phyloP scores from a whole-genome alignment of 2,329 filamentous ascomycete genomes.

The Colletotrichum melonis region DNA sequence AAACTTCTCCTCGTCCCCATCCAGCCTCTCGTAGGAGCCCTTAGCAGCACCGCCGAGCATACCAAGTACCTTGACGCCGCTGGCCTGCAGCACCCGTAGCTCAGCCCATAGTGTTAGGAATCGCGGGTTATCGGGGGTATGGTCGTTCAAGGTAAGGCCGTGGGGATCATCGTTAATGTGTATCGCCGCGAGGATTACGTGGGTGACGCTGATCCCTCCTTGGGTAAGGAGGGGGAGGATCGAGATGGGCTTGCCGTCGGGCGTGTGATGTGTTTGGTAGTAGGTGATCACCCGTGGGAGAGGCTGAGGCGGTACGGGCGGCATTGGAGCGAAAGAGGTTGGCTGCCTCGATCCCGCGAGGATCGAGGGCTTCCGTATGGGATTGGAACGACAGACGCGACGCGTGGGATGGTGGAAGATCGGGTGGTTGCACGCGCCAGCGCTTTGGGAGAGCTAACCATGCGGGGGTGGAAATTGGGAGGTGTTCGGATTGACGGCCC shows the following conservation, averaged over 20 bases:
- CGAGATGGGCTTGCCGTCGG: slow-evolving; percentile 57
- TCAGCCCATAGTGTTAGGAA: slow-evolving; percentile 85
- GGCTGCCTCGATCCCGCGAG: background rate
- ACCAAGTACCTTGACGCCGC: slow-evolving; percentile 82
- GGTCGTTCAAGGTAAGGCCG: slow-evolving; percentile 83
- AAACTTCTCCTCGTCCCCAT: slow-evolving; percentile 69
- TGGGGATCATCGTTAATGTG: slow-evolving; percentile 79
- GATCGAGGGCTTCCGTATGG: background rate
- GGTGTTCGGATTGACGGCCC: background rate
- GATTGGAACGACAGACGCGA: background rate
- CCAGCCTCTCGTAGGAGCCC: slow-evolving; percentile 73
- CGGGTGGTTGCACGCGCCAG: background rate
- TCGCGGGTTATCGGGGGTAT: slow-evolving; percentile 73
- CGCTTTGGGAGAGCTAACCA: background rate
- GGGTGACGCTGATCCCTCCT: slow-evolving; percentile 69
- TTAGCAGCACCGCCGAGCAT: slow-evolving; percentile 90
- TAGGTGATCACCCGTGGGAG: slow-evolving; percentile 63
- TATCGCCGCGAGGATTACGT: slow-evolving; percentile 87
- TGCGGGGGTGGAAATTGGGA: background rate
- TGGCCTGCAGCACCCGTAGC: slow-evolving; percentile 75
- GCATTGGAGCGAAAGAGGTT: slow-evolving; percentile 8
- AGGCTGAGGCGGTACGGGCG: slow-evolving; percentile 36
- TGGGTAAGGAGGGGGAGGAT: slow-evolving; percentile 63
- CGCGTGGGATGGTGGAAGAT: slow-evolving; percentile 1
- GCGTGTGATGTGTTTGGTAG: slow-evolving; percentile 66